These are phyloP conservation scores for Cercospora sp. DNA, from an alignment of 2,329 filamentous ascomycete genomes.

Conservation along the genomic window DNA sequence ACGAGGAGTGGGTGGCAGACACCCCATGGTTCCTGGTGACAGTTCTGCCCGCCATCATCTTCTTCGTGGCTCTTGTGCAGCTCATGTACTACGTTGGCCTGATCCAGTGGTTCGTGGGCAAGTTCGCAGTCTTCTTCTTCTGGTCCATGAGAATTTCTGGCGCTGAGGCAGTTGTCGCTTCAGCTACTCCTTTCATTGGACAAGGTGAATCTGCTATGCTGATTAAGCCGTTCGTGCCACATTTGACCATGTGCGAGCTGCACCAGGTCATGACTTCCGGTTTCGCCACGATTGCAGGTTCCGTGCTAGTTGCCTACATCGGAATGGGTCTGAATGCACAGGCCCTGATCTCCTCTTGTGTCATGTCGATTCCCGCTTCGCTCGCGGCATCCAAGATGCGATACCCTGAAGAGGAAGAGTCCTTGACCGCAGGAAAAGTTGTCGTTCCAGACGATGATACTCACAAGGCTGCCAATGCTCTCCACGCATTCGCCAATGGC, in stretches of 20 bases:
- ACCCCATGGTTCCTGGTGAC: constrained; percentile 68
- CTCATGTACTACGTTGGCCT: constrained; percentile 78
- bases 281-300: constrained; percentile 89
- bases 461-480: constrained; percentile 71
- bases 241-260: constrained; percentile 82
- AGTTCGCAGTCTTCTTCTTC: constrained; percentile 89
- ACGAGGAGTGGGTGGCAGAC: constrained; percentile 44
- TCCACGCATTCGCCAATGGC: constrained; percentile 83
- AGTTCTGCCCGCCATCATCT: constrained; percentile 90
- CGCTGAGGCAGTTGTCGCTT: constrained; percentile 89
- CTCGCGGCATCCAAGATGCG: constrained; percentile 86
- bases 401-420: constrained; percentile 84
- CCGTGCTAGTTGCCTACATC: constrained; percentile 83
- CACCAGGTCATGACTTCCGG: constrained; percentile 93
- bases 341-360: constrained; percentile 84
- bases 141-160: constrained; percentile 85
- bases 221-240: constrained; percentile 80
- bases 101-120: constrained; percentile 85
- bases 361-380: constrained; percentile 93
- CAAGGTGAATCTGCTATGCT: constrained; percentile 94
- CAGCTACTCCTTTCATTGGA: constrained; percentile 89
- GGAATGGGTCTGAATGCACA: constrained; percentile 78
- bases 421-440: constrained; percentile 76
- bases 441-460: constrained; percentile 79
- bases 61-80: constrained; percentile 92